phyloP scores from a whole-genome alignment of 2,329 filamentous ascomycete genomes.

The Curvularia verruculosa region DNA sequence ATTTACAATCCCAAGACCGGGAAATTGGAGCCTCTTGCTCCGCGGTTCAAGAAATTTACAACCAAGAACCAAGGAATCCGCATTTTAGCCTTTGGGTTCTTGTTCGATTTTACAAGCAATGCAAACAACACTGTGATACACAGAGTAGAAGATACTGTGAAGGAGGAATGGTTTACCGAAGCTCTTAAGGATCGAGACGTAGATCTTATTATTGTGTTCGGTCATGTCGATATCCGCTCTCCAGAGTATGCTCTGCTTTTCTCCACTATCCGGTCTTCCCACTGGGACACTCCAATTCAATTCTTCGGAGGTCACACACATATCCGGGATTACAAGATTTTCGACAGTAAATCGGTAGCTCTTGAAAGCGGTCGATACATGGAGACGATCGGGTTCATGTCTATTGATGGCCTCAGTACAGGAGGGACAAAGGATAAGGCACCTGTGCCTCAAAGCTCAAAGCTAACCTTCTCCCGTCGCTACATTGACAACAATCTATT shows the following conservation, averaged over 20 bases:
- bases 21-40: constrained; percentile 75
- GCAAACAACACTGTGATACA: constrained; percentile 89
- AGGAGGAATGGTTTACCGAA: constrained; percentile 86
- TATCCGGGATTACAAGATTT: constrained; percentile 81
- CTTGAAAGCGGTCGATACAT: constrained; percentile 90
- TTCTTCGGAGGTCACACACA: constrained; percentile 93
- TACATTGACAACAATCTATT: constrained; percentile 96
- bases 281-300: constrained; percentile 83
- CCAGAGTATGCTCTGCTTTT: constrained; percentile 79
- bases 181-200: constrained; percentile 79
- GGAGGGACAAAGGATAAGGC: constrained; percentile 41
- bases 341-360: constrained; percentile 77
- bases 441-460: constrained; percentile 23
- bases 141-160: constrained; percentile 77
- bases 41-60: constrained; percentile 84
- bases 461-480: constrained; percentile 71
- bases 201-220: constrained; percentile 84
- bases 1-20: constrained; percentile 77
- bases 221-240: constrained; percentile 83
- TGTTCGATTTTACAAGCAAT: constrained; percentile 92
- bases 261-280: constrained; percentile 74
- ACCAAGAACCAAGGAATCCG: constrained; percentile 87
- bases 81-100: constrained; percentile 87
- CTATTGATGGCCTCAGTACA: constrained; percentile 69
- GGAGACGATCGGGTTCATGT: constrained; percentile 95